Evolutionary conservation across 257 asterid species (phyloP), one percentile per base, ranked within the genome.

Genomic region (Nyctanthes arbortristis): DNA sequence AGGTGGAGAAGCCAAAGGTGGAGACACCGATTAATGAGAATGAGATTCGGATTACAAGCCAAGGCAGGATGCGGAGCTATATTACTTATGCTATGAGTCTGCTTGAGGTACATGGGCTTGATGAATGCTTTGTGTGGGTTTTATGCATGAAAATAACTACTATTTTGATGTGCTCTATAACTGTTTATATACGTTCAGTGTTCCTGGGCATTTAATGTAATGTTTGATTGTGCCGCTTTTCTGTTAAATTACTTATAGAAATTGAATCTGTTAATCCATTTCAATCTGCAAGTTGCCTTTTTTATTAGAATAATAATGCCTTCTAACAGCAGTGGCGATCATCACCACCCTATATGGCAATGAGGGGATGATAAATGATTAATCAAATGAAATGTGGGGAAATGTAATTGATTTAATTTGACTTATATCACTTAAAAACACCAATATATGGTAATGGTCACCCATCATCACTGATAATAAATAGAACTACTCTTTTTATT

Each of bases 41-140:
- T 68, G 93, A 87, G 88, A 84, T 84, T 79, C 84, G 93, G 80
- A 87, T 87, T 73, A 87, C 93, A 2, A 87, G 90, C 69, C 93
- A 80, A 71, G 90, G 93, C 11, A 79, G 90, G 87, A 84, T 87
- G 93, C 82, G 90, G 31, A 87, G 80, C 73, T 87, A 87, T 66
- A 87, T 87, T 62, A 84, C 87, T 57, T 87, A 87, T 63, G 94
- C 94, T 43, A 77, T 84, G 89, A 66, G 61, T 36, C 56, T 83
- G 71, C 79, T 83, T 72, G 85, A 80, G 88, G 88, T 83, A 66
- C 0, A 20, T 16, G 8, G 7, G 3, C 24, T 7, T 22, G 29
- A 7, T 7, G 14, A 7, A 6, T 52, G 55, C 25, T 45, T 8
- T 45, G 7, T 45, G 0, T 45, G 25, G 7, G 59, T 20, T 0